Conservation (phyloP, 257 asterid species). For the Solanum gracilifrons region DNA sequence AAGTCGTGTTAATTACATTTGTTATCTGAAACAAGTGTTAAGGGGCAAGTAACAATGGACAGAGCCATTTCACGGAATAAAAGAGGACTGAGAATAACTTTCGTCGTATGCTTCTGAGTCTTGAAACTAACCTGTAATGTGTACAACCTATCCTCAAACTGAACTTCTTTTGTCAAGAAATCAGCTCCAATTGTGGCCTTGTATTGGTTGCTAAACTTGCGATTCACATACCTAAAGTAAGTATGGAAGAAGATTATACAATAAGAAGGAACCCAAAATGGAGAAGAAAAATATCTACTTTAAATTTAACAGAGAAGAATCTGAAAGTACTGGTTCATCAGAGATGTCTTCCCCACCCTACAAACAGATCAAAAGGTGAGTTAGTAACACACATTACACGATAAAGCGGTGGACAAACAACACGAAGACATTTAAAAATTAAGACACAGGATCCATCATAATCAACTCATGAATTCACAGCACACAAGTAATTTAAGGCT, state of each 20-base stretch:
- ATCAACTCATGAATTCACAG: background rate
- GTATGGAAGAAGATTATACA: background rate
- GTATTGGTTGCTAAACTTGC: constrained; percentile 36
- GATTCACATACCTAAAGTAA: constrained; percentile 25
- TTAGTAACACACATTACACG: background rate
- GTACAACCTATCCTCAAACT: constrained; percentile 30
- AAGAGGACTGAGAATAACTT: background rate
- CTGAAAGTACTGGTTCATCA: constrained; percentile 32
- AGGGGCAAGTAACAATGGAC: background rate
- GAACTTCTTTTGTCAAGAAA: constrained; percentile 39
- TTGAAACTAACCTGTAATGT: constrained; percentile 25
- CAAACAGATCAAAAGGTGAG: background rate
- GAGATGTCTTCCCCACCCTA: constrained; percentile 50
- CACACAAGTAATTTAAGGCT: background rate
- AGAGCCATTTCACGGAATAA: background rate
- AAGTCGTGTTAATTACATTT: background rate
- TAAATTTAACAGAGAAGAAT: background rate
- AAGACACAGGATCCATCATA: background rate
- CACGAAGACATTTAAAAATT: background rate
- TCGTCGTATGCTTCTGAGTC: background rate
- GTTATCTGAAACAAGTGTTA: background rate
- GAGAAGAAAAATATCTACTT: background rate
- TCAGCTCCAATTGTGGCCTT: constrained; percentile 49
- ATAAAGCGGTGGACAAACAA: background rate
- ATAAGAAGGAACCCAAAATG: background rate